These are phyloP conservation scores for Aspergillus sclerotiicarbonarius DNA, from an alignment of 495 filamentous ascomycete species.

Conservation along the genomic window DNA sequence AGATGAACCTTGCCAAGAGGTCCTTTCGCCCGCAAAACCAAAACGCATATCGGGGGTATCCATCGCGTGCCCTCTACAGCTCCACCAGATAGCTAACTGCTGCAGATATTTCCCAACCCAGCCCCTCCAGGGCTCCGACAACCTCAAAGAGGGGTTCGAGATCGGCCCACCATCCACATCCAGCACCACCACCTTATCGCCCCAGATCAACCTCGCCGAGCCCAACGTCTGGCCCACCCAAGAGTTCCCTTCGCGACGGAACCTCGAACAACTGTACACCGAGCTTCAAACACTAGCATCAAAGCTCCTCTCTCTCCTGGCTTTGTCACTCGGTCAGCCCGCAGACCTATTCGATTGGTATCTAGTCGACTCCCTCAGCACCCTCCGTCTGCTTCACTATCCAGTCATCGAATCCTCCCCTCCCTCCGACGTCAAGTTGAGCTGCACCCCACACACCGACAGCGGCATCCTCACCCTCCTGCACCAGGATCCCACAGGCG, in stretches of 20 bases:
- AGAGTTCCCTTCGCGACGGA: constrained; percentile 15
- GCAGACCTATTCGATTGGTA: constrained; percentile 38
- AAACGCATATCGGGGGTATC: constrained; percentile 46
- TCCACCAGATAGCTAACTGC: neutral
- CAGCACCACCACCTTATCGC: neutral
- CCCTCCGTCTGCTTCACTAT: constrained; percentile 43
- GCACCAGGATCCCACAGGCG: constrained; percentile 42
- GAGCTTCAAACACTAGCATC: constrained; percentile 42
- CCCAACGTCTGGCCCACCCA: constrained; percentile 40
- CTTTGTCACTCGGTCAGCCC: constrained; percentile 36
- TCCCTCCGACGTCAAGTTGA: neutral
- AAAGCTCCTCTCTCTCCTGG: constrained; percentile 40
- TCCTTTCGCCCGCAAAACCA: constrained; percentile 33
- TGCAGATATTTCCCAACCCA: constrained; percentile 43
- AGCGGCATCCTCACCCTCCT: constrained; percentile 22
- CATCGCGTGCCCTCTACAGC: neutral
- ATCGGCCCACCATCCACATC: constrained; percentile 27
- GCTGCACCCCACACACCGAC: constrained; percentile 2
- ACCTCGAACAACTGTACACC: constrained; percentile 36
- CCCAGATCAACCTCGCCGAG: constrained; percentile 40
- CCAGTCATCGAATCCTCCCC: constrained; percentile 18
- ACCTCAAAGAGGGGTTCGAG: constrained; percentile 51
- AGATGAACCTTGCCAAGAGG: constrained; percentile 43
- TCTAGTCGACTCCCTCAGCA: constrained; percentile 39
- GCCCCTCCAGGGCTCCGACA: constrained; percentile 29